These are phyloP conservation scores for Citrullus amarus DNA, from an alignment of 306 rosid species.

Conservation along the genomic window DNA sequence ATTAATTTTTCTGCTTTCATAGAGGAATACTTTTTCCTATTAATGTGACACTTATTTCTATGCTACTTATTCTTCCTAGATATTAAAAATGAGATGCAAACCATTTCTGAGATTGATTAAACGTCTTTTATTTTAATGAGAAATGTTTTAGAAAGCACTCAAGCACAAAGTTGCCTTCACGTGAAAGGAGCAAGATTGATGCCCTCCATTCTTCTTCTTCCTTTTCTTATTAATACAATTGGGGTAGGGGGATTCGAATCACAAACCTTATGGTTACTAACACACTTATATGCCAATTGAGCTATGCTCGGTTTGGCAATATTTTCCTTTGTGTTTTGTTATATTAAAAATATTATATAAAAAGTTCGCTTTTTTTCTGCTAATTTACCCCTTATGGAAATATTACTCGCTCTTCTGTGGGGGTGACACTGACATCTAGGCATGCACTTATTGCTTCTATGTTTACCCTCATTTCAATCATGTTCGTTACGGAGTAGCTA, in stretches of 20 bases:
- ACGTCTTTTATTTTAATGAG: neutral
- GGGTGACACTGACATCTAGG: neutral
- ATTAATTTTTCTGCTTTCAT: neutral
- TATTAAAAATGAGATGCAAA: neutral
- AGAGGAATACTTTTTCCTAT: neutral
- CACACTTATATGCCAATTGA: too few species aligned
- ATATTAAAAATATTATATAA: too few species aligned
- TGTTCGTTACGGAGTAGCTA: neutral
- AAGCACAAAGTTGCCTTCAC: neutral
- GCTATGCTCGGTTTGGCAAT: too few species aligned
- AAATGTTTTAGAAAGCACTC: neutral
- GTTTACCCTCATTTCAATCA: neutral
- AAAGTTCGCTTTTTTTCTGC: neutral
- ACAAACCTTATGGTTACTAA: too few species aligned
- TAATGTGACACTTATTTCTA: neutral
- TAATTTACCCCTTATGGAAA: neutral
- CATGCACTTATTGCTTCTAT: neutral
- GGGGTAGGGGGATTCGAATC: too few species aligned
- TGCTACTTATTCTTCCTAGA: neutral
- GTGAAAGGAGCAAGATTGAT: neutral
- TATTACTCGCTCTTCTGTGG: neutral
- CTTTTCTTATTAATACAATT: too few species aligned
- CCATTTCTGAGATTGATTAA: neutral
- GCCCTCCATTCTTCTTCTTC: neutral
- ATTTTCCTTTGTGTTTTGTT: neutral